Evolutionary conservation across 495 filamentous ascomycete genomes (phyloP).

Genomic region (Hypoxylon fragiforme): DNA sequence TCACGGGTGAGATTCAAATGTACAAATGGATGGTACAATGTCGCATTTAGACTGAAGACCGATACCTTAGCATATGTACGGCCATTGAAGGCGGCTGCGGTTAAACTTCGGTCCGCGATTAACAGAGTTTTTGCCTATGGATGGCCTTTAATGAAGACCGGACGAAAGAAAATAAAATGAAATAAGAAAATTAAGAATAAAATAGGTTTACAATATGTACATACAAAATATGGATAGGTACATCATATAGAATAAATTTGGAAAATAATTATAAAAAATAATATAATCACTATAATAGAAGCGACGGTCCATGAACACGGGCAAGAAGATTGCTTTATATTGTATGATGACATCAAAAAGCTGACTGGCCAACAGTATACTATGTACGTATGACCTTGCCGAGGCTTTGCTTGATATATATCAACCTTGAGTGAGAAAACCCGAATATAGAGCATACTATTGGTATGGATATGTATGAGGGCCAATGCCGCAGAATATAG

Average conservation of each 20-base stretch:
- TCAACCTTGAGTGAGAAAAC: no score
- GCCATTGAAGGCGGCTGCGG: constrained; percentile 17
- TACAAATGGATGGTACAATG: constrained; percentile 25
- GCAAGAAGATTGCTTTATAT: not conserved
- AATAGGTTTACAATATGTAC: not conserved
- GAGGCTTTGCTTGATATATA: not conserved
- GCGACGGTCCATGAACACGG: not conserved
- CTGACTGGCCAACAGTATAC: not conserved
- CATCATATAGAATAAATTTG: no score
- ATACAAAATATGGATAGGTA: no score
- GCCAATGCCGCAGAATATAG: no score
- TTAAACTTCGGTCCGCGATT: constrained; percentile 29
- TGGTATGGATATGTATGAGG: no score
- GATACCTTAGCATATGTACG: not conserved
- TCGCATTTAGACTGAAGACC: constrained; percentile 1
- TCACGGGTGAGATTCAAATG: constrained; percentile 36
- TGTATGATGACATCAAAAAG: not conserved
- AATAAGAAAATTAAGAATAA: not conserved
- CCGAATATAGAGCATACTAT: no score
- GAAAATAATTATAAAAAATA: no score
- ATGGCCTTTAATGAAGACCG: no score
- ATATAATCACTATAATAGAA: not conserved
- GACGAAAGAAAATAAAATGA: not conserved
- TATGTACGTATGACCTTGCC: not conserved
- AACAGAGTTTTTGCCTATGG: no score